phyloP scores from a whole-genome alignment of 257 asterid genomes.

The Mentha longifolia region DNA sequence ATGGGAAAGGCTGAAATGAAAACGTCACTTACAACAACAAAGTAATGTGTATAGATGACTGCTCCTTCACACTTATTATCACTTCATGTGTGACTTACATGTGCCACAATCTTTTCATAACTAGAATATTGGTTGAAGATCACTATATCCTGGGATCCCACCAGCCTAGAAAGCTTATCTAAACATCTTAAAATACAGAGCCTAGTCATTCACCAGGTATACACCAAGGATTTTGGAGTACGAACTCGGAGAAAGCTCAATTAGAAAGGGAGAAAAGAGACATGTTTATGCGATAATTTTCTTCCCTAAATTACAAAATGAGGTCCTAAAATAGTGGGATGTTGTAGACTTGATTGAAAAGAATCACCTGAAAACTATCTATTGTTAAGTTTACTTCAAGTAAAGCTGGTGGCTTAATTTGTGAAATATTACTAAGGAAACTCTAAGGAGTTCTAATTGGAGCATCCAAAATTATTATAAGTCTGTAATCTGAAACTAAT shows the following conservation, averaged over 20 bases:
- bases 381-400: neutral
- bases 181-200: neutral
- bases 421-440: neutral
- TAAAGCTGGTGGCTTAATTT: neutral
- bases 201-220: neutral
- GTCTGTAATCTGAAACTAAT: slow-evolving; percentile 7
- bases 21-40: neutral
- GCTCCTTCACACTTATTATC: neutral
- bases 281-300: neutral
- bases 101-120: neutral
- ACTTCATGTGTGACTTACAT: neutral
- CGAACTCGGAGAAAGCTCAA: neutral
- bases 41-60: neutral
- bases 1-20: neutral
- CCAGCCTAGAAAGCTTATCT: neutral
- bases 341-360: neutral
- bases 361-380: neutral
- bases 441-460: neutral
- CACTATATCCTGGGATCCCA: neutral
- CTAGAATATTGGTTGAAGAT: neutral
- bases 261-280: neutral
- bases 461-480: neutral
- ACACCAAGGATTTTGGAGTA: neutral
- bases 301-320: neutral
- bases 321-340: neutral